Evolutionary conservation across 1,284 basidiomycete genomes (phyloP).

Genomic region (Boletus smithii): DNA sequence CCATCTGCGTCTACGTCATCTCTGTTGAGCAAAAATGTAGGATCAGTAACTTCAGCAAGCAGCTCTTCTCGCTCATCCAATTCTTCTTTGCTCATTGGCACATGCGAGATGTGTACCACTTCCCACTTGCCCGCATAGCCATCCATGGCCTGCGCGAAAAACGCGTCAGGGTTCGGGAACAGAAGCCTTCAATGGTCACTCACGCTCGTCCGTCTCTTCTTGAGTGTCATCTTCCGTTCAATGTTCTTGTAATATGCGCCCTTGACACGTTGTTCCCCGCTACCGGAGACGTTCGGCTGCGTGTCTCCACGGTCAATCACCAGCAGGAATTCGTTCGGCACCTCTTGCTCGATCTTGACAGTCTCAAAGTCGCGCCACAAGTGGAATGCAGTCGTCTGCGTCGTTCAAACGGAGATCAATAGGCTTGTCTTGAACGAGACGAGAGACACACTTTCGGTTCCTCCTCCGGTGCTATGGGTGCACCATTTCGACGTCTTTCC

Average conservation of each 20-base stretch:
- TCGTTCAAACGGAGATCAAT: neutral
- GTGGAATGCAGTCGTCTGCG: slow-evolving; percentile 63
- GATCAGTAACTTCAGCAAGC: slow-evolving; percentile 53
- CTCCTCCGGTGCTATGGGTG: slow-evolving; percentile 46
- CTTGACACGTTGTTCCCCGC: slow-evolving; percentile 39
- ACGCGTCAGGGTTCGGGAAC: slow-evolving; percentile 1
- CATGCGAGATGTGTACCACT: slow-evolving; percentile 61
- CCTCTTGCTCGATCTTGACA: slow-evolving; percentile 77
- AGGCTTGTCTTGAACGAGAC: neutral
- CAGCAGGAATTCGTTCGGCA: slow-evolving; percentile 80
- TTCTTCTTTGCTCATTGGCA: slow-evolving; percentile 51
- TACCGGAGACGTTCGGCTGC: slow-evolving; percentile 15
- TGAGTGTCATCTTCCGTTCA: slow-evolving; percentile 79
- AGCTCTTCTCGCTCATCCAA: slow-evolving; percentile 51
- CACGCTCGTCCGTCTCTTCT: slow-evolving; percentile 81
- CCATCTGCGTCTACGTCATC: slow-evolving; percentile 46
- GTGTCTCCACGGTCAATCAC: slow-evolving; percentile 65
- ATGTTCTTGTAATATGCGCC: slow-evolving; percentile 88
- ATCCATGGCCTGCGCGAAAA: slow-evolving; percentile 50
- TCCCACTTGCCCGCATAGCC: slow-evolving; percentile 77
- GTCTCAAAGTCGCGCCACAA: slow-evolving; percentile 81
- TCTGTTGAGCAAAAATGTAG: slow-evolving; percentile 42
- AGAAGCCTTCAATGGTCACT: slow-evolving; percentile 24
- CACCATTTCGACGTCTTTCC: slow-evolving; percentile 40
- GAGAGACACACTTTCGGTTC: slow-evolving; percentile 42